Percentiles rank a stretch among this genome's conserved stretches.
Conservation (phyloP, 495 filamentous ascomycete species). For the Talaromyces thailandensis region DNA sequence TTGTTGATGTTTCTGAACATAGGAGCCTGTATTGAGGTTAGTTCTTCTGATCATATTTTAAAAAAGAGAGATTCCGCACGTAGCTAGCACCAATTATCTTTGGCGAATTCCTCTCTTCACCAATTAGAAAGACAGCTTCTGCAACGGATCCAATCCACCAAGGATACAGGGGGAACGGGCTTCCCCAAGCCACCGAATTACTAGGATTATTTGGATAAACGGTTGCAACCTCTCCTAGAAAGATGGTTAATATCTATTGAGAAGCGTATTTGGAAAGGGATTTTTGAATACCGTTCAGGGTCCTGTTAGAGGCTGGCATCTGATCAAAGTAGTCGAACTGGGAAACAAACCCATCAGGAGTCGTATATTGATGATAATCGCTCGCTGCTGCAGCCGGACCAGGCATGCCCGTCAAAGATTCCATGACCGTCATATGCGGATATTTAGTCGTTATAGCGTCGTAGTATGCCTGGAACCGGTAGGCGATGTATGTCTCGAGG, state of each 20-base stretch:
- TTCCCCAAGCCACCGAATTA: neutral
- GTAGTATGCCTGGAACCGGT: conserved; percentile 35
- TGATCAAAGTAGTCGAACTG: conserved; percentile 51
- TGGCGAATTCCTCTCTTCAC: conserved; percentile 49
- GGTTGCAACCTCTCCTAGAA: conserved; percentile 33
- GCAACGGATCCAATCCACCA: conserved; percentile 49
- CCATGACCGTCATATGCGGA: conserved; percentile 28
- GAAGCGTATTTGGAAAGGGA: too few species aligned
- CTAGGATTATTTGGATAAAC: conserved; percentile 10
- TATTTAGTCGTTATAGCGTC: conserved; percentile 41
- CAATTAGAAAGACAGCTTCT: conserved; percentile 61
- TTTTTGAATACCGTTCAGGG: conserved; percentile 23
- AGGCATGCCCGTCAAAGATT: neutral
- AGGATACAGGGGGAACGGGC: conserved; percentile 15
- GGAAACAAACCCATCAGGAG: conserved; percentile 37
- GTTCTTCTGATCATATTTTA: neutral
- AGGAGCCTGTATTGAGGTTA: conserved; percentile 24
- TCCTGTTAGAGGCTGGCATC: conserved; percentile 14
- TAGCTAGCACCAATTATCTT: neutral
- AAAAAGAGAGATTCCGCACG: neutral
- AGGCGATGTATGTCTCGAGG: conserved; percentile 17
- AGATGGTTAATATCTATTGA: too few species aligned
- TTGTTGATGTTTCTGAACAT: conserved; percentile 37
- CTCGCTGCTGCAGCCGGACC: conserved; percentile 8
- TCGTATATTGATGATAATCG: conserved; percentile 42